A percentile compares a stretch with the other conserved stretches of the same genome.
phyloP scores from a whole-genome alignment of 768 basidiomycete species.

The Galerina sulciceps region DNA sequence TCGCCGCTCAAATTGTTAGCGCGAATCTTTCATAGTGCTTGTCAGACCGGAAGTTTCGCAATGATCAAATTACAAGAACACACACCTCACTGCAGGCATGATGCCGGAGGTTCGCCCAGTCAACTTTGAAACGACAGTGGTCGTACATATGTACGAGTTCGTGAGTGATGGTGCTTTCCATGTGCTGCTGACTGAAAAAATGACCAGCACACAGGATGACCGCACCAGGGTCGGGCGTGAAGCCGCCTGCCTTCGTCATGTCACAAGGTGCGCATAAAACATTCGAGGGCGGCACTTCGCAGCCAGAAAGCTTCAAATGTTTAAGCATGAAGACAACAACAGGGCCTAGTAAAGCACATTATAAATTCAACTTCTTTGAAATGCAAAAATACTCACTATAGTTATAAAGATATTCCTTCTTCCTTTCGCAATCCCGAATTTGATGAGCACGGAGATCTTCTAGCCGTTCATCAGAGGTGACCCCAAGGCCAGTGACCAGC shows the following conservation, averaged over 20 bases:
- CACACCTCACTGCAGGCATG: conserved; percentile 97
- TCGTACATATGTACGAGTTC: conserved; percentile 97
- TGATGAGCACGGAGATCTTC: conserved; percentile 40
- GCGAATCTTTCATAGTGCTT: conserved; percentile 68
- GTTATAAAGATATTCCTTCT: conserved; percentile 68
- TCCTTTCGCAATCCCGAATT: conserved; percentile 62
- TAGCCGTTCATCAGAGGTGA: conserved; percentile 49
- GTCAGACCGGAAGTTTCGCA: not conserved
- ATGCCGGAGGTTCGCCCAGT: conserved; percentile 89
- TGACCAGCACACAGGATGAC: conserved; percentile 87
- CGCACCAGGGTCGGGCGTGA: conserved; percentile 75
- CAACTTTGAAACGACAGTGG: conserved; percentile 91
- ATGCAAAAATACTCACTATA: conserved; percentile 55
- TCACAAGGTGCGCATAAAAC: conserved; percentile 89
- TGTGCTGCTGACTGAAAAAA: conserved; percentile 79
- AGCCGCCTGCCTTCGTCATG: conserved; percentile 74
- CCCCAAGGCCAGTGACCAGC: conserved; percentile 52
- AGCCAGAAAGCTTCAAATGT: conserved; percentile 80
- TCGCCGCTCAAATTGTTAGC: conserved; percentile 95
- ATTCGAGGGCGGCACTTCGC: conserved; percentile 69
- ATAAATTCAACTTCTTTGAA: conserved; percentile 7
- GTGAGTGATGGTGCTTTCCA: conserved; percentile 93
- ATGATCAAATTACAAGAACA: conserved; percentile 26
- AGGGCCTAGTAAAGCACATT: conserved; percentile 61
- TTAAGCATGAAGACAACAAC: conserved; percentile 89